These are phyloP conservation scores for Xylariaceae sp. DNA, from an alignment of 2,329 filamentous ascomycete genomes.

Conservation along the genomic window DNA sequence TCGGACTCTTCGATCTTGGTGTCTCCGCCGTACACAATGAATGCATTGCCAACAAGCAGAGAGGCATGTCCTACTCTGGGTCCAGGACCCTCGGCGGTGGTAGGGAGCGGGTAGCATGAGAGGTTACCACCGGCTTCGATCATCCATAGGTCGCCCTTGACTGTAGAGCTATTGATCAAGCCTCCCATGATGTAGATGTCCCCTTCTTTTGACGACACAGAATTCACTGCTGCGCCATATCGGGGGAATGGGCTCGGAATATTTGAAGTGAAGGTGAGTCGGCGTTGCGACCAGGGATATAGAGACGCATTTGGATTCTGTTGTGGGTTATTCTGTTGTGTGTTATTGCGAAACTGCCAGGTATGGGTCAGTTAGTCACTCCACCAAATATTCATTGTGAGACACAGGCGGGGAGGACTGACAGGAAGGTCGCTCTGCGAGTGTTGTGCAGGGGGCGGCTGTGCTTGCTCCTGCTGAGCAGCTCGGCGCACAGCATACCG, in stretches of 20 bases:
- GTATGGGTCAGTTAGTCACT: conserved; percentile 2
- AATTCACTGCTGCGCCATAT: conserved; percentile 95
- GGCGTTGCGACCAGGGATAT: conserved; percentile 93
- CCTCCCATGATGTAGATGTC: conserved; percentile 98
- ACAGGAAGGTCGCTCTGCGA: conserved; percentile 36
- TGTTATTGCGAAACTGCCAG: not conserved
- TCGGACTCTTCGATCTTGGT: conserved; percentile 95
- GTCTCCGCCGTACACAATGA: conserved; percentile 97
- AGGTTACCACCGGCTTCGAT: conserved; percentile 85
- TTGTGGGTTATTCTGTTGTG: conserved; percentile 48
- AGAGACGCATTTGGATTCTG: conserved; percentile 68
- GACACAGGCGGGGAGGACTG: conserved; percentile 23
- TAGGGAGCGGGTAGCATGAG: conserved; percentile 86
- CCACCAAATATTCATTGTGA: not conserved
- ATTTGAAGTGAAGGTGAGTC: conserved; percentile 74
- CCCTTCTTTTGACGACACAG: conserved; percentile 89
- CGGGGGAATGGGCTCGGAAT: conserved; percentile 85
- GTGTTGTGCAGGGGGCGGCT: conserved; percentile 23
- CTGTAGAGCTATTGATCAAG: conserved; percentile 87
- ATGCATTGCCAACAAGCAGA: conserved; percentile 93
- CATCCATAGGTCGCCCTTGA: conserved; percentile 97
- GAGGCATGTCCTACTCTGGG: conserved; percentile 93
- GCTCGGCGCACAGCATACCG: conserved; percentile 54
- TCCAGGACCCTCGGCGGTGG: conserved; percentile 88
- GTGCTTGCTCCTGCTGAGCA: conserved; percentile 46